A percentile compares a stretch with the other conserved stretches of the same genome.
Evolutionary conservation across 1,284 basidiomycete species (phyloP).

Genomic region (Marasmius oreades): DNA sequence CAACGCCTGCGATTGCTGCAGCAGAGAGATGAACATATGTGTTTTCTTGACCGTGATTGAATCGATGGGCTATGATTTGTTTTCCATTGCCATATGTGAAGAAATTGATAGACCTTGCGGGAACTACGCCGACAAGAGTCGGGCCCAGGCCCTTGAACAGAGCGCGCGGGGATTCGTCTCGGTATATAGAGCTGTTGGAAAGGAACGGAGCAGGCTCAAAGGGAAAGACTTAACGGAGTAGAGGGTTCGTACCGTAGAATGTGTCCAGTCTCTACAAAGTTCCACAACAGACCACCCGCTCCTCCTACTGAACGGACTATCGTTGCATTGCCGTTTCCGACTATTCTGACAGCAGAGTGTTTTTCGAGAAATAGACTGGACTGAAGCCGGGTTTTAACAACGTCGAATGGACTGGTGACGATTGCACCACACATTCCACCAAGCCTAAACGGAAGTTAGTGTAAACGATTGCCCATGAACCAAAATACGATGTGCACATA

Average conservation of each 20-base stretch:
- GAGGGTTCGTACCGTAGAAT: slow-evolving; percentile 69
- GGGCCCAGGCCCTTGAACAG: slow-evolving; percentile 95
- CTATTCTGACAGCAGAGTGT: slow-evolving; percentile 39
- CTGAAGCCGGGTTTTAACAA: slow-evolving; percentile 97
- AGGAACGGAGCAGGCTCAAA: slow-evolving; percentile 1
- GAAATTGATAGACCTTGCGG: slow-evolving; percentile 96
- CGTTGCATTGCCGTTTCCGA: slow-evolving; percentile 39
- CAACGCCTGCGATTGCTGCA: slow-evolving; percentile 83
- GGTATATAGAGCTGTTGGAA: slow-evolving; percentile 80
- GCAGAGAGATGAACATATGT: slow-evolving; percentile 83
- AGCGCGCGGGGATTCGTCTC: slow-evolving; percentile 87
- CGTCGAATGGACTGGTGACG: slow-evolving; percentile 95
- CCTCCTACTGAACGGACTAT: slow-evolving; percentile 36
- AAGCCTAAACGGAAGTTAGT: slow-evolving; percentile 47
- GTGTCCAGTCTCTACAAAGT: slow-evolving; percentile 93
- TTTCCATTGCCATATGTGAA: slow-evolving; percentile 99
- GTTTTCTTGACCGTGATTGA: slow-evolving; percentile 85
- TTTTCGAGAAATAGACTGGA: slow-evolving; percentile 82
- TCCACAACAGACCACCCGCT: slow-evolving; percentile 66
- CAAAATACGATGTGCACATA: slow-evolving; percentile 35
- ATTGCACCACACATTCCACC: slow-evolving; percentile 98
- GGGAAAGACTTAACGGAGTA: not conserved
- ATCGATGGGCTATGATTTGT: slow-evolving; percentile 78
- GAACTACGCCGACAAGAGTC: slow-evolving; percentile 92
- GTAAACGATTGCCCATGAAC: slow-evolving; percentile 9